Percentiles rank a stretch among this genome's conserved stretches.
Evolutionary conservation across 495 filamentous ascomycete genomes (phyloP).

Genomic region (Melanomma pulvis-pyrius): DNA sequence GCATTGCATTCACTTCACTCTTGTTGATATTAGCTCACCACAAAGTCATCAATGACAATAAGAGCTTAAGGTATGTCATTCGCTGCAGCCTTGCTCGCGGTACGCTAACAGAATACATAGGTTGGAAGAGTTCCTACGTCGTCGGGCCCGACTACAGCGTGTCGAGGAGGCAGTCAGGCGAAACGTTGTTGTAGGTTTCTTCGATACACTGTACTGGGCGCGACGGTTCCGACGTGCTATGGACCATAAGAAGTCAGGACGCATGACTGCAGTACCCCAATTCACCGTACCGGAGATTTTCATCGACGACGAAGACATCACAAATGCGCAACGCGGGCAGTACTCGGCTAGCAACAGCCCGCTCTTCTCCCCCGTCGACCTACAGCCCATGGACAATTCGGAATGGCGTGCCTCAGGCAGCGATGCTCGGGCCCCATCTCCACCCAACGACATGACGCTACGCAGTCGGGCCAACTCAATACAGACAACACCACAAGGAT

Average conservation of each 20-base stretch:
- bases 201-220: constrained; percentile 90
- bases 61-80: constrained; percentile 72
- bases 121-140: constrained; percentile 92
- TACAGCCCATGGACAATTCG: constrained; percentile 12
- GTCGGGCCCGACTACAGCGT: constrained; percentile 84
- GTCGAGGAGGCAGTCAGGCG: constrained; percentile 95
- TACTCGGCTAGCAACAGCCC: constrained; percentile 37
- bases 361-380: constrained; percentile 36
- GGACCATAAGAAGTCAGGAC: constrained; percentile 67
- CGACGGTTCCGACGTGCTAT: constrained; percentile 75
- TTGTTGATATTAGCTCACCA: constrained; percentile 97
- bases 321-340: constrained; percentile 43
- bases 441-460: constrained; percentile 31
- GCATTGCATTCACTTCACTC: constrained; percentile 91
- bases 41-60: constrained; percentile 98
- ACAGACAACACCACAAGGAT: constrained; percentile 39
- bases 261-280: constrained; percentile 75
- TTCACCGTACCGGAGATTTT: constrained; percentile 89
- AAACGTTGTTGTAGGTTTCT: constrained; percentile 89
- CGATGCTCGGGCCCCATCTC: constrained; percentile 29
- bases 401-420: constrained; percentile 36
- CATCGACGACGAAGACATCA: constrained; percentile 68
- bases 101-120: constrained; percentile 45
- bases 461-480: constrained; percentile 46
- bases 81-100: neutral